These are phyloP conservation scores for Odontarrhena argentea DNA, from an alignment of 345 rosid species.

Conservation along the genomic window DNA sequence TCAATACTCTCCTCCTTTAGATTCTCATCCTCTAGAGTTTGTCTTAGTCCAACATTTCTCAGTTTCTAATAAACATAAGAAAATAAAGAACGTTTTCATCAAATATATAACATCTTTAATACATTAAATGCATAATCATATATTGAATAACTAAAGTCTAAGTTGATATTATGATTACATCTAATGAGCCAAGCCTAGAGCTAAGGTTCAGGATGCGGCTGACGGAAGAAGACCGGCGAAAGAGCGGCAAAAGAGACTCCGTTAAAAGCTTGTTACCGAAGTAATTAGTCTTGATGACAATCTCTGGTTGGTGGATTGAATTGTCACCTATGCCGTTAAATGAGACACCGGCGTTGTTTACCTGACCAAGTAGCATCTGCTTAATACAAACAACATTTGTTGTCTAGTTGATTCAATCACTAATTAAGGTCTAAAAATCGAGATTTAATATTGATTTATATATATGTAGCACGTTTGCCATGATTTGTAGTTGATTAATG, in stretches of 20 bases:
- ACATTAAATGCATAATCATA: too few species aligned
- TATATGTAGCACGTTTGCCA: too few species aligned
- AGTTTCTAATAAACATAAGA: conserved; percentile 46
- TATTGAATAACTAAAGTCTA: background rate
- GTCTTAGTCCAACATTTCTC: conserved; percentile 47
- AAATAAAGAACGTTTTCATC: too few species aligned
- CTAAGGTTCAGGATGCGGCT: conserved; percentile 61
- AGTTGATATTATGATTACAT: conserved; percentile 37
- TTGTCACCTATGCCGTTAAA: conserved; percentile 59
- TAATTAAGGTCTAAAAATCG: too few species aligned
- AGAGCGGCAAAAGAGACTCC: conserved; percentile 56
- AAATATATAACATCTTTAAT: background rate
- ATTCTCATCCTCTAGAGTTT: conserved; percentile 42
- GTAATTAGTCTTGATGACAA: conserved; percentile 61
- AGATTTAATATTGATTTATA: too few species aligned
- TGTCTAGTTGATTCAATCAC: background rate
- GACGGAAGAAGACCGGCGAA: conserved; percentile 46
- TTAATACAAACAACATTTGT: background rate
- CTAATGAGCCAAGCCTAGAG: conserved; percentile 65
- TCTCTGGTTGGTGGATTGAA: conserved; percentile 61
- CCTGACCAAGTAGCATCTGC: too few species aligned
- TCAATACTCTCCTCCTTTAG: conserved; percentile 50
- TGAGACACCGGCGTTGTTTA: conserved; percentile 70
- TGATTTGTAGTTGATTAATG: too few species aligned
- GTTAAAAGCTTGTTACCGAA: conserved; percentile 56